Percentiles rank a stretch among this genome's conserved stretches.
Evolutionary conservation across 495 filamentous ascomycete genomes (phyloP).

Genomic region (Cercophora scortea): DNA sequence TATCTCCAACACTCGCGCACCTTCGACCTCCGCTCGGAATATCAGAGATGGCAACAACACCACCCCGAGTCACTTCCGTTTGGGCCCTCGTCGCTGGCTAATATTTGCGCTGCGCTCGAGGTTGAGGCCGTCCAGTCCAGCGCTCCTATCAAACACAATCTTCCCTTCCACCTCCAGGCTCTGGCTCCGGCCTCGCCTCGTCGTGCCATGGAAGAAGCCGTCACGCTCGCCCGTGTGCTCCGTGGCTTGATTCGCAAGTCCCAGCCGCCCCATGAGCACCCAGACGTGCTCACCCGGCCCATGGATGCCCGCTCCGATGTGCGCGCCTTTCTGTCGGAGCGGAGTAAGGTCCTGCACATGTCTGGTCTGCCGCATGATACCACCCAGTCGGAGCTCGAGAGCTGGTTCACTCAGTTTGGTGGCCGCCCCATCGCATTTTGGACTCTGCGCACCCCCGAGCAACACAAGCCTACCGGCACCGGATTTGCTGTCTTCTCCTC

Average conservation of each 20-base stretch:
- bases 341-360: constrained; percentile 96
- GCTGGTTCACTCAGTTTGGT: constrained; percentile 98
- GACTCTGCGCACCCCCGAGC: constrained; percentile 94
- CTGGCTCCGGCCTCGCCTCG: constrained; percentile 94
- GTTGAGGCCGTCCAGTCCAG: constrained; percentile 95
- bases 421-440: constrained; percentile 98
- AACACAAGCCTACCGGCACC: constrained; percentile 96
- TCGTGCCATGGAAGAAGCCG: constrained; percentile 93
- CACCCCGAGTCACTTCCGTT: constrained; percentile 97
- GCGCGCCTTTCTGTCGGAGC: constrained; percentile 87
- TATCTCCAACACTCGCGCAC: constrained; percentile 96
- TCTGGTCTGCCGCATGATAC: constrained; percentile 95
- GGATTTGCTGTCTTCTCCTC: constrained; percentile 98
- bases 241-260: constrained; percentile 91
- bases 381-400: constrained; percentile 95
- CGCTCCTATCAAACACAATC: constrained; percentile 96
- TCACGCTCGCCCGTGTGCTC: constrained; percentile 87
- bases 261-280: constrained; percentile 85
- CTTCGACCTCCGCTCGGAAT: constrained; percentile 94
- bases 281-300: constrained; percentile 84
- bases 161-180: constrained; percentile 95
- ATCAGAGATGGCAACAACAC: constrained; percentile 95
- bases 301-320: constrained; percentile 97
- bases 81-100: constrained; percentile 86
- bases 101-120: constrained; percentile 95